Conservation (phyloP, 192 early-diverging fungal genomes). For the Coemansia sp. region DNA sequence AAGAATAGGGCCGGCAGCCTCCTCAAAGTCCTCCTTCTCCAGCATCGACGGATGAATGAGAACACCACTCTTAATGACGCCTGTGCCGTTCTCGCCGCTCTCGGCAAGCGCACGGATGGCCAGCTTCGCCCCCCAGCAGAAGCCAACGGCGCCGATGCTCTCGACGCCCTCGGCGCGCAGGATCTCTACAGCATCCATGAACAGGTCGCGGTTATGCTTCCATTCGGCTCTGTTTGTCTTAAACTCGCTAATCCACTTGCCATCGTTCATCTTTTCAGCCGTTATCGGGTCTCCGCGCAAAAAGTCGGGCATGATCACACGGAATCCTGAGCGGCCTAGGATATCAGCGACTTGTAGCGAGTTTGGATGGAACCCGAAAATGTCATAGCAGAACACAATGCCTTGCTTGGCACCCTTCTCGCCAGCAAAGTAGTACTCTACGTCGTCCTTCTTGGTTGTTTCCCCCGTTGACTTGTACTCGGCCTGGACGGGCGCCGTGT, state of each 20-base stretch:
- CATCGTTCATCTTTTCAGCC: slow-evolving; percentile 38
- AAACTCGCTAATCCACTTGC: slow-evolving; percentile 43
- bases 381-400: slow-evolving; percentile 66
- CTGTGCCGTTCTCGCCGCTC: slow-evolving; percentile 21
- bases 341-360: slow-evolving; percentile 63
- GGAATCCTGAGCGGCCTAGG: slow-evolving; percentile 56
- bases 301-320: slow-evolving; percentile 65
- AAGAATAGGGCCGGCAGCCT: slow-evolving; percentile 60
- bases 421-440: slow-evolving; percentile 49
- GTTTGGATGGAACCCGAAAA: slow-evolving; percentile 65
- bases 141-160: slow-evolving; percentile 59
- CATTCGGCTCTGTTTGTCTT: slow-evolving; percentile 21
- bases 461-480: slow-evolving; percentile 51
- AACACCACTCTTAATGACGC: slow-evolving; percentile 46
- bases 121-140: slow-evolving; percentile 73
- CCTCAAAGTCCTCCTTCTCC: slow-evolving; percentile 49
- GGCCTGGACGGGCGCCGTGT: slow-evolving; percentile 53
- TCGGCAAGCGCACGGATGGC: slow-evolving; percentile 52
- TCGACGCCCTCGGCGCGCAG: slow-evolving; percentile 51
- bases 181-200: slow-evolving; percentile 5
- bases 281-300: slow-evolving; percentile 55
- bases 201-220: slow-evolving; percentile 17
- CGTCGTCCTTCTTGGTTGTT: slow-evolving; percentile 20
- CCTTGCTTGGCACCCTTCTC: slow-evolving; percentile 55
- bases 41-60: slow-evolving; percentile 66